Evolutionary conservation across 495 filamentous ascomycete species (phyloP).

Genomic region (Penicillium paxilli): DNA sequence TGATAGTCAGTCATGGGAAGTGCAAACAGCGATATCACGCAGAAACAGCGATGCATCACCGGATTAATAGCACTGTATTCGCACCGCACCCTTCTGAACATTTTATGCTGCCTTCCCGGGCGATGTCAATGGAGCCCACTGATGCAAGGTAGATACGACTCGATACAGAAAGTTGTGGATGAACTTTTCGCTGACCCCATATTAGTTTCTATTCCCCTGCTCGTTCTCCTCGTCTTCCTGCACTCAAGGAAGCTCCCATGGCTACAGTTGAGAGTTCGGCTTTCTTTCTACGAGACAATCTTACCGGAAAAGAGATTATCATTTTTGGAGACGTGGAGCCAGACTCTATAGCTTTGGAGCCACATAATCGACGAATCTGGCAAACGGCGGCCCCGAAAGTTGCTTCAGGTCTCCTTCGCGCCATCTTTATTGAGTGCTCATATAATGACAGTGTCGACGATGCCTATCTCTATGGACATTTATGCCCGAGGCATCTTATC

Average conservation of each 20-base stretch:
- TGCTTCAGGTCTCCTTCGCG: constrained; percentile 62
- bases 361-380: constrained; percentile 82
- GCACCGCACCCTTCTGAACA: constrained; percentile 17
- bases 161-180: neutral
- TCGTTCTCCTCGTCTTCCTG: constrained; percentile 27
- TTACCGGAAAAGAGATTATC: constrained; percentile 71
- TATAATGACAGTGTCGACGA: constrained; percentile 77
- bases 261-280: constrained; percentile 76
- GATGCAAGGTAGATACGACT: constrained; percentile 31
- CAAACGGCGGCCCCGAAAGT: constrained; percentile 82
- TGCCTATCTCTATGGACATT: constrained; percentile 79
- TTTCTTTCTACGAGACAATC: constrained; percentile 80
- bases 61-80: constrained; percentile 53
- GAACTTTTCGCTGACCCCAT: neutral
- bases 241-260: constrained; percentile 27
- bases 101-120: constrained; percentile 27
- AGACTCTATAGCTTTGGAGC: constrained; percentile 76
- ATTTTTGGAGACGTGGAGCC: constrained; percentile 97
- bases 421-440: constrained; percentile 93
- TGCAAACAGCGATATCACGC: constrained; percentile 69
- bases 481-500: constrained; percentile 77
- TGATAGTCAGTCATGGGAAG: constrained; percentile 81
- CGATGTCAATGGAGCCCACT: constrained; percentile 30
- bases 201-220: constrained; percentile 31
- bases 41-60: constrained; percentile 54